Evolutionary conservation across 257 asterid genomes (phyloP).

Genomic region (Leonotis leonurus): DNA sequence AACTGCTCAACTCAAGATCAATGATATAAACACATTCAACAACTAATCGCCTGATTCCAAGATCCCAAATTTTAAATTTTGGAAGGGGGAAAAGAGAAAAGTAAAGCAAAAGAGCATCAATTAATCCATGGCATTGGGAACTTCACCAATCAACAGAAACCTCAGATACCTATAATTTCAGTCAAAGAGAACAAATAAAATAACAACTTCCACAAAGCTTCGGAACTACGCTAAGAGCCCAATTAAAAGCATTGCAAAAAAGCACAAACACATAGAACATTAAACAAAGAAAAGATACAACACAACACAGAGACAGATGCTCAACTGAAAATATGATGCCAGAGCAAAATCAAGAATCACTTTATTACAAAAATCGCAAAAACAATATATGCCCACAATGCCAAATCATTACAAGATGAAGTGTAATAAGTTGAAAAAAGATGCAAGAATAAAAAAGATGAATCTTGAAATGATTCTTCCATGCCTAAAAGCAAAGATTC

Average conservation of each 20-base stretch:
- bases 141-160: neutral
- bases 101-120: neutral
- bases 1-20: slow-evolving; percentile 18
- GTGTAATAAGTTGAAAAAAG: slow-evolving; percentile 26
- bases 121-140: neutral
- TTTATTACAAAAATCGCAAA: neutral
- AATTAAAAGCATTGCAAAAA: neutral
- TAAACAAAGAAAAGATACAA: neutral
- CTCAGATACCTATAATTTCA: neutral
- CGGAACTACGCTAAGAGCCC: neutral
- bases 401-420: slow-evolving; percentile 21
- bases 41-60: slow-evolving; percentile 1
- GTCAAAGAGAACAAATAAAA: neutral
- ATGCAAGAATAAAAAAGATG: neutral
- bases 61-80: neutral
- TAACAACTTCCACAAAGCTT: neutral
- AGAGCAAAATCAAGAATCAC: slow-evolving; percentile 7
- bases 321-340: slow-evolving; percentile 5
- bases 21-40: neutral
- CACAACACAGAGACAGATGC: neutral
- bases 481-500: neutral
- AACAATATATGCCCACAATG: slow-evolving; percentile 28
- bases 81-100: neutral
- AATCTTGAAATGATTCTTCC: too few species aligned
- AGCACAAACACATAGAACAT: neutral